These are phyloP conservation scores for Penicillium sp. DNA, from an alignment of 2,329 filamentous ascomycete species.

Conservation along the genomic window DNA sequence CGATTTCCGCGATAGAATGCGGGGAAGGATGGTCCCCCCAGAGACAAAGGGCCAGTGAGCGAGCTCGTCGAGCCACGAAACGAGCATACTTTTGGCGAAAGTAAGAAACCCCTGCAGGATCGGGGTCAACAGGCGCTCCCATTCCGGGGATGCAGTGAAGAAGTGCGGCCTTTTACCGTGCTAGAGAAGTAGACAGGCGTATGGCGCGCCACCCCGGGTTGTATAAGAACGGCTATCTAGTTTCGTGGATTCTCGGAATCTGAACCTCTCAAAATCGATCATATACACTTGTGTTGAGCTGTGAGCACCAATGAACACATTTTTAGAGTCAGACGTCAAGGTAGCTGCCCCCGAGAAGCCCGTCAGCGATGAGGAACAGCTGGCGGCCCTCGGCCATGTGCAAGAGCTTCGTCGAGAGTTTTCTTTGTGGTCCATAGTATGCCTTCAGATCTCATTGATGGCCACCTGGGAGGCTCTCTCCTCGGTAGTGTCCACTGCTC, in stretches of 20 bases:
- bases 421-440: conserved; percentile 45
- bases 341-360: conserved; percentile 10
- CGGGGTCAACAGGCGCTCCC: not conserved
- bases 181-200: not conserved
- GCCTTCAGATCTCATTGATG: conserved; percentile 50
- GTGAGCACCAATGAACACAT: conserved; percentile 6
- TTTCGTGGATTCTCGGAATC: not conserved
- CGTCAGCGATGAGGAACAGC: conserved; percentile 22
- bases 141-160: not conserved
- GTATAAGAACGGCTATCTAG: not conserved
- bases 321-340: conserved; percentile 6
- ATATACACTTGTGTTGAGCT: not conserved
- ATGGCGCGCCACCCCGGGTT: not conserved
- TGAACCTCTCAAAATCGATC: not conserved
- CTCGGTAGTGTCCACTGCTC: conserved; percentile 45
- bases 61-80: not conserved
- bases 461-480: conserved; percentile 53
- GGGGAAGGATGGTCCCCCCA: not conserved
- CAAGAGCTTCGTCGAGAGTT: conserved; percentile 38
- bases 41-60: not conserved
- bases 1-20: not conserved
- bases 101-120: not conserved
- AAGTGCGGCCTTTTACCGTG: not conserved
- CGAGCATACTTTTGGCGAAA: not conserved
- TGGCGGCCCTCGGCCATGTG: conserved; percentile 20